Evolutionary conservation across 768 basidiomycete species (phyloP), one percentile per base, ranked within the genome.

Genomic region (Brasilioporus rufonigricans): DNA sequence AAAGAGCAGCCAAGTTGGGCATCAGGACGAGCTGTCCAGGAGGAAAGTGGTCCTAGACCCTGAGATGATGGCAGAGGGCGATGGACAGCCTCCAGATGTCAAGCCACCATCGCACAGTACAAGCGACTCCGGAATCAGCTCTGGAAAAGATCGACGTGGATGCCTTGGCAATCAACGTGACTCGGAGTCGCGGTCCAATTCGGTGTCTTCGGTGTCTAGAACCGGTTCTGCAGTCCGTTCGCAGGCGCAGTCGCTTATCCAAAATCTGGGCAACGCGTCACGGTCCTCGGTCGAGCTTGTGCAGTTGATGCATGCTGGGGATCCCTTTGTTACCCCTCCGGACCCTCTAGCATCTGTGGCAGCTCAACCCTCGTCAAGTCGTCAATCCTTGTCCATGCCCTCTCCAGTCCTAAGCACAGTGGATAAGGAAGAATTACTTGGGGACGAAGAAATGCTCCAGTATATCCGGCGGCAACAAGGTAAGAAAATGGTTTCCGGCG

Each of bases 381-480:
- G 87, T 33, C 85, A 89, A 55, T 89, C 89, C 21, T 71, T 87
- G 23, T 92, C 89, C 5, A 91, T 90, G 2, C 91, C 92, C 4
- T 96, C 94, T 2, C 93, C 94, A 0, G 83, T 81, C 7, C 86
- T 87, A 27, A 86, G 83, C 61, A 76, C 81, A 3, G 76, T 89
- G 3, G 92, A 92, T 55, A 93, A 95, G 56, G 93, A 95, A 58
- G 91, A 95, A 68, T 48, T 88, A 8, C 73, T 89, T 18, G 97
- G 91, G 16, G 97, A 99, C 66, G 94, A 97, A 57, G 97, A 99
- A 74, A 99, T 99, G 97, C 72, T 90, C 65, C 87, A 89, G 55
- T 99, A 96, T 71, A 91, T 98, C 59, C 83, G 85, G 60, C 82
- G 94, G 24, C 91, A 97, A 60, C 89, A 93, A 61, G 84, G 91